phyloP scores from a whole-genome alignment of 352 stramenopile genomes.

The Phytopythium cucurbitacearum region DNA sequence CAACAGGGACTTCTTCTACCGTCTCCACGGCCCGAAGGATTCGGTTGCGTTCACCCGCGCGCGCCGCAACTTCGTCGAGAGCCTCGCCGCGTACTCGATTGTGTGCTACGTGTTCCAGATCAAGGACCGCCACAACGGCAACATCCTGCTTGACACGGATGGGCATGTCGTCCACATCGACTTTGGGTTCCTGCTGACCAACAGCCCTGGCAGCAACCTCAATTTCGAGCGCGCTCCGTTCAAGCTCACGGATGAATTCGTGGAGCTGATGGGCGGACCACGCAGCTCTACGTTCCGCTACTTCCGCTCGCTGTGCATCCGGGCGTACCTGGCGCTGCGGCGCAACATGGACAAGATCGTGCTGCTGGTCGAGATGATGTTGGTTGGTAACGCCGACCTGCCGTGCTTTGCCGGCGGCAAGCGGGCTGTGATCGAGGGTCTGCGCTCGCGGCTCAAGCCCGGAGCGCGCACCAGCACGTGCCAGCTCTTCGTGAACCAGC shows the following conservation, averaged over 20 bases:
- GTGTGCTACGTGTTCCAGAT: slow-evolving; percentile 98
- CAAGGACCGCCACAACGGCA: slow-evolving; percentile 99
- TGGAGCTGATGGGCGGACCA: slow-evolving; percentile 93
- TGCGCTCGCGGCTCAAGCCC: slow-evolving; percentile 71
- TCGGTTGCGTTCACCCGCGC: slow-evolving; percentile 72
- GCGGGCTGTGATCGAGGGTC: slow-evolving; percentile 66
- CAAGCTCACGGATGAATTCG: slow-evolving; percentile 96
- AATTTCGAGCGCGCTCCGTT: slow-evolving; percentile 97
- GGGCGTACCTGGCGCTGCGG: slow-evolving; percentile 92
- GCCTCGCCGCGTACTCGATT: slow-evolving; percentile 96
- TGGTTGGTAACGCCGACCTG: slow-evolving; percentile 81
- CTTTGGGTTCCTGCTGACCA: slow-evolving; percentile 98
- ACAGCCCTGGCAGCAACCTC: slow-evolving; percentile 92
- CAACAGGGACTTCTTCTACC: slow-evolving; percentile 88
- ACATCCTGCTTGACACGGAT: slow-evolving; percentile 97
- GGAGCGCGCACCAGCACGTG: slow-evolving; percentile 77
- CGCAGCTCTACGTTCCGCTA: slow-evolving; percentile 91
- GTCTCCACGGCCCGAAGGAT: slow-evolving; percentile 87
- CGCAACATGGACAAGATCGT: slow-evolving; percentile 95
- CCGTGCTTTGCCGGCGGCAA: slow-evolving; percentile 86
- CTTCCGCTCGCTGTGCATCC: slow-evolving; percentile 95
- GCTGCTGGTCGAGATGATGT: slow-evolving; percentile 95
- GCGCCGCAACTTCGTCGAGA: slow-evolving; percentile 88
- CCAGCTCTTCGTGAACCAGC: slow-evolving; percentile 78
- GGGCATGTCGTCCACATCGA: slow-evolving; percentile 99